Conservation (phyloP, 2,329 filamentous ascomycete species). For the Trichoderma sp. region DNA sequence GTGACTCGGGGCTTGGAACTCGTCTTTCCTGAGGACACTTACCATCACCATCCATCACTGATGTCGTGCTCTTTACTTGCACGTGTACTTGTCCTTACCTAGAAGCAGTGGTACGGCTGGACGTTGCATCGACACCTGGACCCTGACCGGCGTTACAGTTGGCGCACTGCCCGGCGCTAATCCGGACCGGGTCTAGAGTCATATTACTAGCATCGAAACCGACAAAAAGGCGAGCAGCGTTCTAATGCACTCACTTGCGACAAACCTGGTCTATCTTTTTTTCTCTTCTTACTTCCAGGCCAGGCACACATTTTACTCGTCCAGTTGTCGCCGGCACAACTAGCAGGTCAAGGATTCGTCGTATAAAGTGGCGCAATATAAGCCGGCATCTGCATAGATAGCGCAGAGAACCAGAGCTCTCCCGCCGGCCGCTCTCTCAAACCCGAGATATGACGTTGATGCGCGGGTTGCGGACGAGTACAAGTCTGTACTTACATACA, state of each 20-base stretch:
- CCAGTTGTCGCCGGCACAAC: background rate
- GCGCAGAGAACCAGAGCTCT: background rate
- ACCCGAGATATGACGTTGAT: background rate
- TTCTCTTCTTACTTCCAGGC: background rate
- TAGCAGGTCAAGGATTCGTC: background rate
- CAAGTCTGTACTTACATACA: background rate
- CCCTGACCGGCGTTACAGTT: constrained; percentile 5
- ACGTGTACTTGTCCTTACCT: background rate
- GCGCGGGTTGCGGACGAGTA: background rate
- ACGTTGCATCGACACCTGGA: constrained; percentile 4
- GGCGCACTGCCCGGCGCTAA: constrained; percentile 5
- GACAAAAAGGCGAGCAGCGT: constrained; percentile 4
- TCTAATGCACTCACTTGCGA: constrained; percentile 13
- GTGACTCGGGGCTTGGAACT: background rate
- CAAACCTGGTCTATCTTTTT: background rate
- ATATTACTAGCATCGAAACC: background rate
- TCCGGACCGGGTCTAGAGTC: background rate
- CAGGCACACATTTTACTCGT: background rate
- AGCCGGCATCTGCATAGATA: background rate
- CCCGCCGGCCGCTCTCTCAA: background rate
- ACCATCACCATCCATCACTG: background rate
- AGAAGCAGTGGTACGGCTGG: background rate
- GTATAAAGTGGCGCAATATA: background rate
- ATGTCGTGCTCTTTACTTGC: background rate
- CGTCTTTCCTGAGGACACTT: background rate